A percentile compares a stretch with the other conserved stretches of the same genome.
These are phyloP conservation scores for Corinectria fuckeliana DNA, from an alignment of 2,329 filamentous ascomycete species.

Conservation along the genomic window DNA sequence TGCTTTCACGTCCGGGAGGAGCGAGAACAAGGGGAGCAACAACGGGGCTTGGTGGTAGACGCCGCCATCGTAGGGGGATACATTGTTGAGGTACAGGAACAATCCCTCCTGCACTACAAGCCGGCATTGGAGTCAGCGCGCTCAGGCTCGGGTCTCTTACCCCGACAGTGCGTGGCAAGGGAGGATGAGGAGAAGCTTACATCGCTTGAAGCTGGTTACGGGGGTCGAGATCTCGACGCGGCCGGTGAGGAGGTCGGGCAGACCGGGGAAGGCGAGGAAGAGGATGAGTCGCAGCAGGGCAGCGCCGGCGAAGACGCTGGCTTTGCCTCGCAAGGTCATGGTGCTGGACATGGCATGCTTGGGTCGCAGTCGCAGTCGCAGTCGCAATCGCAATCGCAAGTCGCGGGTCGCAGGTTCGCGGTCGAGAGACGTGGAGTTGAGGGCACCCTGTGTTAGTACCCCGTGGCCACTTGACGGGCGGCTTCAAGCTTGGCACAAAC, in stretches of 20 bases:
- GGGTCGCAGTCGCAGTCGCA: conserved; percentile 26
- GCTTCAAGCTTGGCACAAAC: conserved; percentile 31
- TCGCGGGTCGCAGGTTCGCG: conserved; percentile 23
- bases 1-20: conserved; percentile 73
- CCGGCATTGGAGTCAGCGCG: conserved; percentile 8
- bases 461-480: conserved; percentile 44
- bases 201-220: conserved; percentile 96
- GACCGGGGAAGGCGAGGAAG: conserved; percentile 78
- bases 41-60: conserved; percentile 84
- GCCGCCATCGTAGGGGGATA: conserved; percentile 96
- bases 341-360: conserved; percentile 45
- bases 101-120: conserved; percentile 80
- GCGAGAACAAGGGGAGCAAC: conserved; percentile 87
- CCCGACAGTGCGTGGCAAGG: not conserved
- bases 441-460: conserved; percentile 7
- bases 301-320: conserved; percentile 74
- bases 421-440: conserved; percentile 34
- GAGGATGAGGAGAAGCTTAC: conserved; percentile 58
- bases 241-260: conserved; percentile 85
- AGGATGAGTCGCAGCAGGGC: conserved; percentile 80
- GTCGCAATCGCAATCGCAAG: conserved; percentile 23
- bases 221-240: conserved; percentile 97
- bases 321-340: conserved; percentile 51
- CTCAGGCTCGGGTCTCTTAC: not conserved
- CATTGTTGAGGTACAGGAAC: conserved; percentile 94